Evolutionary conservation across 1,284 basidiomycete species (phyloP).

Genomic region (Malassezia nana): DNA sequence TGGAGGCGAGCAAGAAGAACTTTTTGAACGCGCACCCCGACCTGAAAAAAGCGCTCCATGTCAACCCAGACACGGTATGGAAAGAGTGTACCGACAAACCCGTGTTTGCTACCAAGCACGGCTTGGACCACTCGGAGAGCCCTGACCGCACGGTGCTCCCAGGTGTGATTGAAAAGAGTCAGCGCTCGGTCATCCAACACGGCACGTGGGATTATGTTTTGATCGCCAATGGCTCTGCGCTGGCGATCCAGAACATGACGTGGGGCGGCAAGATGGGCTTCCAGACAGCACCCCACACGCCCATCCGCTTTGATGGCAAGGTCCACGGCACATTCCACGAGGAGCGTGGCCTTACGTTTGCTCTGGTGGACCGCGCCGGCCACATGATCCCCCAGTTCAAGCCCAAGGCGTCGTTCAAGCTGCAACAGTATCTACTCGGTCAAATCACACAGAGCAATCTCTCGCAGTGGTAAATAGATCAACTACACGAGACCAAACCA

Average conservation of each 20-base stretch:
- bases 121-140: background rate
- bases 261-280: conserved; percentile 42
- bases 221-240: conserved; percentile 29
- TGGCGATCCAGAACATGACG: conserved; percentile 44
- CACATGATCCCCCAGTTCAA: conserved; percentile 43
- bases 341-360: conserved; percentile 11
- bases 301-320: background rate
- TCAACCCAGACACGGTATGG: conserved; percentile 24
- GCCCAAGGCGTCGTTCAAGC: conserved; percentile 28
- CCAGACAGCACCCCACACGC: conserved; percentile 13
- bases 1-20: conserved; percentile 16
- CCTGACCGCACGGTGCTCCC: conserved; percentile 25
- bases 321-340: conserved; percentile 1
- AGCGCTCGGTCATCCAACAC: conserved; percentile 34
- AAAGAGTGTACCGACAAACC: conserved; percentile 18
- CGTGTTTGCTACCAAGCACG: conserved; percentile 22
- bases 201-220: conserved; percentile 34
- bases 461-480: background rate
- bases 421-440: conserved; percentile 38
- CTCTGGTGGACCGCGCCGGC: conserved; percentile 14
- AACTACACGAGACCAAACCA: conserved; percentile 1
- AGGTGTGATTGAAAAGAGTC: conserved; percentile 29
- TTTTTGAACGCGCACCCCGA: conserved; percentile 28
- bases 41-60: conserved; percentile 38
- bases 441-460: conserved; percentile 1